Evolutionary conservation across 192 early-diverging fungal genomes (phyloP).

Genomic region (Backusella sp.): DNA sequence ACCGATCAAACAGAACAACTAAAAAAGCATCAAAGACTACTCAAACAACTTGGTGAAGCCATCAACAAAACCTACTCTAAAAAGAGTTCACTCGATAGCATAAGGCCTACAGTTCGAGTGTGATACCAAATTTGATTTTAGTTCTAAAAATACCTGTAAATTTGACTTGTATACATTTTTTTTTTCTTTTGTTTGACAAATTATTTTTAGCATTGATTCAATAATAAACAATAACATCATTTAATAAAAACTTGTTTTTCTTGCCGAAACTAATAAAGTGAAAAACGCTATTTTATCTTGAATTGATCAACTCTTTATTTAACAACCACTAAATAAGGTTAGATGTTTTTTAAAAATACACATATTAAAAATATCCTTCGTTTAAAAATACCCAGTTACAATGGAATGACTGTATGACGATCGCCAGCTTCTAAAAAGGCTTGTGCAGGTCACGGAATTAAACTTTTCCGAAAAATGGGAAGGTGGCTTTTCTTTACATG

Average conservation of each 20-base stretch:
- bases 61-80: neutral
- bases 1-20: neutral
- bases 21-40: constrained; percentile 6
- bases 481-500: too few relatives aligned
- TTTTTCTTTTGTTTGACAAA: neutral
- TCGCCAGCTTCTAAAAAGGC: too few relatives aligned
- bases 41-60: neutral
- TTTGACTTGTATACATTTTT: neutral
- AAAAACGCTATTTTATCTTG: too few relatives aligned
- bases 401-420: too few relatives aligned
- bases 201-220: neutral
- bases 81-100: neutral
- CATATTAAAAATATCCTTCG: too few relatives aligned
- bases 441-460: too few relatives aligned
- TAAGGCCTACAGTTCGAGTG: neutral
- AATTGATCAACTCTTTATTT: too few relatives aligned
- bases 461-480: too few relatives aligned
- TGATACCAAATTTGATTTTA: neutral
- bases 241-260: neutral
- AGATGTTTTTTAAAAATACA: too few relatives aligned
- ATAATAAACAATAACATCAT: neutral
- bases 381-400: too few relatives aligned
- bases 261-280: too few relatives aligned
- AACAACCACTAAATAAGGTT: too few relatives aligned
- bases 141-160: neutral